Evolutionary conservation across 208 protist genomes (phyloP).

Genomic region (Acanthamoeba healyi): DNA sequence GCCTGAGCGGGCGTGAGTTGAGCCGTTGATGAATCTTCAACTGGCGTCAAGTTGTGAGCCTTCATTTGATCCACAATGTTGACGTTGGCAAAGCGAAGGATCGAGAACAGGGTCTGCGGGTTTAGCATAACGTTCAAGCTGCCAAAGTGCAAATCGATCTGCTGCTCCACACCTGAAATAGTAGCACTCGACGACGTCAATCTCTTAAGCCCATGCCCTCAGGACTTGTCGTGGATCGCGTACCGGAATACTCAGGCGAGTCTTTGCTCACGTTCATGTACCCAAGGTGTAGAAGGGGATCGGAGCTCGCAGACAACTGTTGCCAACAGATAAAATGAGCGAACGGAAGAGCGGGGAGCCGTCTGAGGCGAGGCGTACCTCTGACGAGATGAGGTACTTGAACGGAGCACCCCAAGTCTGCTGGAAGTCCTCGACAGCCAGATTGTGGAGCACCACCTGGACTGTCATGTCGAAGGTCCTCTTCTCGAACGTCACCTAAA

Average conservation of each 20-base stretch:
- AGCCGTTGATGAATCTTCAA: neutral
- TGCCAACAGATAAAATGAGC: neutral
- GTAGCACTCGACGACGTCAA: no score
- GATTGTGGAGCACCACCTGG: constrained; percentile 32
- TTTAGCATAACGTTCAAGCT: constrained; percentile 60
- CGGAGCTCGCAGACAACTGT: neutral
- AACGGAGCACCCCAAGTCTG: constrained; percentile 50
- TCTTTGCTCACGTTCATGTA: constrained; percentile 39
- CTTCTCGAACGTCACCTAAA: constrained; percentile 53
- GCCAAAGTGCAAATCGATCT: constrained; percentile 50
- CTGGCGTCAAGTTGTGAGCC: constrained; percentile 21
- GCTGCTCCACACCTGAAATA: constrained; percentile 2
- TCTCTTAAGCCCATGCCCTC: neutral
- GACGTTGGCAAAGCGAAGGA: constrained; percentile 29
- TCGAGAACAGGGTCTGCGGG: constrained; percentile 48
- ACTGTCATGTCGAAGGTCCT: constrained; percentile 63
- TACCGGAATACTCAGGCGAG: constrained; percentile 53
- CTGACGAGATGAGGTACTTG: constrained; percentile 45
- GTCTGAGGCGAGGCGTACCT: neutral
- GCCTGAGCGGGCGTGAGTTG: neutral
- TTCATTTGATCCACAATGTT: constrained; percentile 70
- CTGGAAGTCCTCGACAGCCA: constrained; percentile 30
- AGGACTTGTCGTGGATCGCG: neutral
- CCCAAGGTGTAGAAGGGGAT: constrained; percentile 55
- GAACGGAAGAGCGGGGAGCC: neutral